Evolutionary conservation across 148 eudicot genomes (phyloP).

Genomic region (Spergularia bocconei): DNA sequence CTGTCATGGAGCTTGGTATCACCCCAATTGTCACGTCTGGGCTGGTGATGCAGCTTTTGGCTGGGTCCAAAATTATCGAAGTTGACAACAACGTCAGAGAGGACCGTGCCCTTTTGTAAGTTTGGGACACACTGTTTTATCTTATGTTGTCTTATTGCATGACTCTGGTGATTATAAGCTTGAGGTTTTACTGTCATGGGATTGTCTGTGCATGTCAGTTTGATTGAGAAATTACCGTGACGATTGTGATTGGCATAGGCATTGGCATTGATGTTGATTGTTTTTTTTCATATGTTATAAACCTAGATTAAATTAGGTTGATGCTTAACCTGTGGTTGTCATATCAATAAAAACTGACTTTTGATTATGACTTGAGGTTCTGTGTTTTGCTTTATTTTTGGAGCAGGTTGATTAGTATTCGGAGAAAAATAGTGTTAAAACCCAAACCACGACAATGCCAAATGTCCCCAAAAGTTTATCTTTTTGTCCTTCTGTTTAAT

Average conservation of each 20-base stretch:
- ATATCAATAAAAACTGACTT: too few species aligned
- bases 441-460: too few species aligned
- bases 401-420: too few species aligned
- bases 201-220: background rate
- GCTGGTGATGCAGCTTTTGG: conserved; percentile 84
- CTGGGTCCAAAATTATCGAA: conserved; percentile 88
- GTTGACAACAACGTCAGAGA: conserved; percentile 90
- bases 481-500: background rate
- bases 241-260: too few species aligned
- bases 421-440: too few species aligned
- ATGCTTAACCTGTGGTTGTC: too few species aligned
- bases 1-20: conserved; percentile 96
- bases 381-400: too few species aligned
- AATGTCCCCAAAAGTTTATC: too few species aligned
- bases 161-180: background rate
- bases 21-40: conserved; percentile 95
- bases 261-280: too few species aligned
- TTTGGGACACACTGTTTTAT: conserved; percentile 2
- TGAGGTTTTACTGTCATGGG: background rate
- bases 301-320: too few species aligned
- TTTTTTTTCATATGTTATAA: too few species aligned
- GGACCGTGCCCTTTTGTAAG: conserved; percentile 91
- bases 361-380: too few species aligned
- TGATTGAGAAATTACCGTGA: background rate
- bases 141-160: background rate